Percentiles rank a stretch among this genome's conserved stretches.
Evolutionary conservation across 192 early-diverging fungal genomes (phyloP).

Genomic region (Geranomyces variabilis): DNA sequence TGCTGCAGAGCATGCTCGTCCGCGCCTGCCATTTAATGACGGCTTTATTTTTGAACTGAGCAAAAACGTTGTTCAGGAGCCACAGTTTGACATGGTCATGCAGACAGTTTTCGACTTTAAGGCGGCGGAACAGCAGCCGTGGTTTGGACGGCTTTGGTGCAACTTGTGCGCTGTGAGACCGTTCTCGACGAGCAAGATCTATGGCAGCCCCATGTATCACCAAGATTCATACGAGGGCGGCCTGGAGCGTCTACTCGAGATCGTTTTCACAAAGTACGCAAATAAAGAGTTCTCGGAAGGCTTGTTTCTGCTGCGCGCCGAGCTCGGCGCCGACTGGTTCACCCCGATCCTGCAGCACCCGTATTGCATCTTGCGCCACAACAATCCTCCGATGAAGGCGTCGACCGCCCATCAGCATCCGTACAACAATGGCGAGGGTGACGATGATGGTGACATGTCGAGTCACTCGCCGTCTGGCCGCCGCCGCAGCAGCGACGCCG

Average conservation of each 20-base stretch:
- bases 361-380: slow-evolving; percentile 52
- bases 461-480: neutral
- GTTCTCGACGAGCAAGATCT: slow-evolving; percentile 44
- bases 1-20: slow-evolving; percentile 23
- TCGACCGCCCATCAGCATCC: neutral
- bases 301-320: slow-evolving; percentile 54
- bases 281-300: slow-evolving; percentile 56
- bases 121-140: slow-evolving; percentile 44
- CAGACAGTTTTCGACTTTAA: slow-evolving; percentile 47
- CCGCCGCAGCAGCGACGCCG: neutral
- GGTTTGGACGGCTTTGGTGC: slow-evolving; percentile 53
- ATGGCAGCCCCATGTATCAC: slow-evolving; percentile 12
- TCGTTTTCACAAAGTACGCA: slow-evolving; percentile 57
- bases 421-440: neutral
- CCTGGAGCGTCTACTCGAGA: slow-evolving; percentile 50
- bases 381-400: slow-evolving; percentile 29
- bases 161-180: slow-evolving; percentile 45
- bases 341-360: slow-evolving; percentile 61
- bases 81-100: slow-evolving; percentile 52
- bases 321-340: slow-evolving; percentile 66
- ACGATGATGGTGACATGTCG: neutral
- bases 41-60: slow-evolving; percentile 51
- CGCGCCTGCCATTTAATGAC: slow-evolving; percentile 47
- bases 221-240: slow-evolving; percentile 42
- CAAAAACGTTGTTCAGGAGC: slow-evolving; percentile 42